phyloP scores from a whole-genome alignment of 495 filamentous ascomycete genomes.

The Chaetomium cochliodes region DNA sequence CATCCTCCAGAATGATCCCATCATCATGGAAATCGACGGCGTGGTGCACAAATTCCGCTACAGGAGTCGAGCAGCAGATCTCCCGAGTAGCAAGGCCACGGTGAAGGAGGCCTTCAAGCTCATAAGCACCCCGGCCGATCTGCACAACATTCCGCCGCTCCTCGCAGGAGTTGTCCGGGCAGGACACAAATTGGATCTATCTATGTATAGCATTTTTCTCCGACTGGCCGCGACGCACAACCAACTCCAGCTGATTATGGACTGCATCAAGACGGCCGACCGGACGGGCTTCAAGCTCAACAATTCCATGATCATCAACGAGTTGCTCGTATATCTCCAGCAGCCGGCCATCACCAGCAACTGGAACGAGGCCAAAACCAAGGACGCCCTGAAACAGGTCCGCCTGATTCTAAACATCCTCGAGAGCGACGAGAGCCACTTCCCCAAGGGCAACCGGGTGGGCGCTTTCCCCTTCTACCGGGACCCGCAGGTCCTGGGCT shows the following conservation, averaged over 20 bases:
- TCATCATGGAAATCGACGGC: constrained; percentile 59
- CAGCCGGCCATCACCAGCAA: constrained; percentile 43
- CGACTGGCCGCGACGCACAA: constrained; percentile 42
- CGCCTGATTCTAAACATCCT: constrained; percentile 53
- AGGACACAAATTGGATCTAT: constrained; percentile 33
- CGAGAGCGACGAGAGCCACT: constrained; percentile 47
- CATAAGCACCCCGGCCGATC: constrained; percentile 60
- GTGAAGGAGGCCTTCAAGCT: constrained; percentile 44
- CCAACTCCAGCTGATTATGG: constrained; percentile 50
- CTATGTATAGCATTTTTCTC: constrained; percentile 43
- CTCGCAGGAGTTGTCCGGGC: constrained; percentile 53
- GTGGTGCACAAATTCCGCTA: constrained; percentile 57
- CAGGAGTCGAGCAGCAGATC: constrained; percentile 38
- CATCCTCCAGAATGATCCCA: constrained; percentile 56
- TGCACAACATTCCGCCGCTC: constrained; percentile 57
- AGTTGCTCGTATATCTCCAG: constrained; percentile 55
- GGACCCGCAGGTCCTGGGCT: constrained; percentile 42
- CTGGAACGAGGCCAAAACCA: constrained; percentile 40
- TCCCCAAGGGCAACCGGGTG: constrained; percentile 12
- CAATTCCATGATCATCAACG: constrained; percentile 39
- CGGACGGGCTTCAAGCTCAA: constrained; percentile 54
- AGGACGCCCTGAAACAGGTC: constrained; percentile 44
- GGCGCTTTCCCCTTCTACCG: constrained; percentile 30
- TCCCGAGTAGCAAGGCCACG: constrained; percentile 36
- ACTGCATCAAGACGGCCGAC: constrained; percentile 48